Evolutionary conservation across 495 filamentous ascomycete species (phyloP).

Genomic region (Copromyces sp.): DNA sequence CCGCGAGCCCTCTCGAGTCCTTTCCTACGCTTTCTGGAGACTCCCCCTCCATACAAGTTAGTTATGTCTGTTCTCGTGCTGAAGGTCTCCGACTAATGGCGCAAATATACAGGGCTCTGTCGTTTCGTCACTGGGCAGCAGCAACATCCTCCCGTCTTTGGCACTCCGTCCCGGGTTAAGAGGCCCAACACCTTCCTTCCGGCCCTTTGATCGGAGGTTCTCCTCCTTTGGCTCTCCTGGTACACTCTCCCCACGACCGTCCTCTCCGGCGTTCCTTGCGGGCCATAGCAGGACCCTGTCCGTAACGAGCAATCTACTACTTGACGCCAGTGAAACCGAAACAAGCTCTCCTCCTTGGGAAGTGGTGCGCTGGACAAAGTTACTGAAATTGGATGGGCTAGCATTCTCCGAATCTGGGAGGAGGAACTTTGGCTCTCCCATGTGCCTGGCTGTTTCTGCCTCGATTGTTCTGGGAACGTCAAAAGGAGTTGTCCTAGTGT

Average conservation of each 20-base stretch:
- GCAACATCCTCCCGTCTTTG: conserved; percentile 43
- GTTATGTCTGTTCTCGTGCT: conserved; percentile 9
- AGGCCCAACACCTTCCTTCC: conserved; percentile 67
- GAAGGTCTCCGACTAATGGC: conserved; percentile 15
- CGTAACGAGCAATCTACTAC: conserved; percentile 44
- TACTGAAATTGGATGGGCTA: conserved; percentile 80
- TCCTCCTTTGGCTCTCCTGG: conserved; percentile 62
- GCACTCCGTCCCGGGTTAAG: conserved; percentile 36
- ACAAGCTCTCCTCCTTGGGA: conserved; percentile 79
- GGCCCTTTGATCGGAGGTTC: conserved; percentile 91
- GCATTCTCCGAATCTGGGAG: conserved; percentile 91
- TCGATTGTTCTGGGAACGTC: conserved; percentile 86
- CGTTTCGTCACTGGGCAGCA: conserved; percentile 66
- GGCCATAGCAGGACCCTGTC: conserved; percentile 73
- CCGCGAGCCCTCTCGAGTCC: conserved; percentile 39
- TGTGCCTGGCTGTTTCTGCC: conserved; percentile 81
- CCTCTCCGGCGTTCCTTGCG: conserved; percentile 70
- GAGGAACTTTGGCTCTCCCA: conserved; percentile 85
- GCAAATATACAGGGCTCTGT: conserved; percentile 57
- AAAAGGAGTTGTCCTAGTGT: conserved; percentile 87
- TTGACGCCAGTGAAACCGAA: conserved; percentile 51
- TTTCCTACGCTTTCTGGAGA: conserved; percentile 72
- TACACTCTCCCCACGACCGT: conserved; percentile 50
- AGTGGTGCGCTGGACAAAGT: conserved; percentile 88
- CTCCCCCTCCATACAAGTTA: conserved; percentile 77